Base-by-base conservation (phyloP, 768 basidiomycete genomes). In the Pulveroboletus sp. region DNA sequence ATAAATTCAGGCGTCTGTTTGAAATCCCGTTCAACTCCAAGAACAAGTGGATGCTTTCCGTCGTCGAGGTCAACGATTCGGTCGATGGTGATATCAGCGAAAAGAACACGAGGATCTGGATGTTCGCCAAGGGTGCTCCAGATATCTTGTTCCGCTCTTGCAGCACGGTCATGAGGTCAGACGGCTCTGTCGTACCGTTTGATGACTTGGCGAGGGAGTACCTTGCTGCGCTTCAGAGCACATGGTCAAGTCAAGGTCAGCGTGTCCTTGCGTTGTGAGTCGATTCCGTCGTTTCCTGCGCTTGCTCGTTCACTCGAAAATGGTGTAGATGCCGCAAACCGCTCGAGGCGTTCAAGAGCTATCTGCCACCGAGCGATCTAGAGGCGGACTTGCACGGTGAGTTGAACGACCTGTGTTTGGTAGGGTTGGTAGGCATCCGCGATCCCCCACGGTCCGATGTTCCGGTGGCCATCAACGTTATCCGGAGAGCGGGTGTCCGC, bases 41-140 rank as follows among this genome's bases (percentile, higher is more conserved):
- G 57, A 78, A 79, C 56, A 83, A 82, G 60, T 82, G 73, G 73
- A 81, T 81, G 76, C 69, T 81, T 42, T 77, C 73, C 44, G 66
- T 78, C 46, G 56, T 71, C 1, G 43, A 63, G 10, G 33, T 67
- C 32, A 51, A 59, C 56, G 39, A 56, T 55, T 8, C 52, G 45
- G 41, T 41, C n/a, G 36, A 55, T 12, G 43, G 52, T 21, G 40
- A 55, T 2, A 43, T 52, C 15, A 39, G 33, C 38, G 43, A 57
- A 47, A 47, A 54, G 42, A 35, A 37, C 6, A 27, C 46, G 7
- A 56, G 6, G 31, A 58, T 51, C 0, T 64, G 74, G 62, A 63
- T 82, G 50, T 66, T 76, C 43, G 72, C 74, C 60, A 82, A 83
- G 61, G 81, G 81, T n/a, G 82, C 80, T 1, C 82, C 82, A 0